Base-by-base conservation (phyloP, 202 grass and related monocot species). In the Zizania palustris region DNA sequence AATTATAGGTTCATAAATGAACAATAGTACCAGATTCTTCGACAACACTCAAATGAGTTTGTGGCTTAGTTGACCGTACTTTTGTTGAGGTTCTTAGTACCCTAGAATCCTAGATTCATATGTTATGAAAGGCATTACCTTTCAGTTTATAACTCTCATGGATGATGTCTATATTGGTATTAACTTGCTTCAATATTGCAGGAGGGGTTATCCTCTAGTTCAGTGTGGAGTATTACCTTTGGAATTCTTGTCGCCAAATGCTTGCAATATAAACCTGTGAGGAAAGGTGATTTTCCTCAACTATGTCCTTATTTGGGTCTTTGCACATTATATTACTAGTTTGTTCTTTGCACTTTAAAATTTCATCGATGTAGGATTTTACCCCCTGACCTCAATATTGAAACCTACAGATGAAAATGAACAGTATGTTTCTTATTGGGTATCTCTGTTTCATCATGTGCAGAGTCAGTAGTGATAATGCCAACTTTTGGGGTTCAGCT, bases 381-480 rank as follows among this genome's bases (percentile, higher is more conserved):
- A 6, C n/a, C 36, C 12, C 21, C 5, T 66, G 62, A 18, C n/a
- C 14, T 28, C 70, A 1, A 3, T 69, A 40, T 39, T 64, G 16
- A 45, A 63, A 63, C 14, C 1, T 72, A 16, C 37, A 20, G 13
- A 67, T 66, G 48, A 76, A 69, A 62, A 41, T 76, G 33, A 76
- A 15, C 56, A 18, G 11, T 45, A 5, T 46, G 49, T 65, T 82
- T 73, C 22, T 70, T 37, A 75, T 69, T 77, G 14, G 3, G 40
- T 60, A 46, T 43, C 16, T 16, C 45, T 38, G 18, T 85, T 83
- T 84, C 36, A 53, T 53, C 38, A 20, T 58, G 75, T 80, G 46
- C 84, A 98, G 91, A 98, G 50, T 95, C 85, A 1, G 81, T 95
- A 45, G 89, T 98, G 74, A 92, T 92, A 81, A 95, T 98, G 85